A percentile compares a stretch with the other conserved stretches of the same genome.
These are phyloP conservation scores for Spizellomyces punctatus DNA, from an alignment of 192 early-diverging fungal species.

Conservation along the genomic window DNA sequence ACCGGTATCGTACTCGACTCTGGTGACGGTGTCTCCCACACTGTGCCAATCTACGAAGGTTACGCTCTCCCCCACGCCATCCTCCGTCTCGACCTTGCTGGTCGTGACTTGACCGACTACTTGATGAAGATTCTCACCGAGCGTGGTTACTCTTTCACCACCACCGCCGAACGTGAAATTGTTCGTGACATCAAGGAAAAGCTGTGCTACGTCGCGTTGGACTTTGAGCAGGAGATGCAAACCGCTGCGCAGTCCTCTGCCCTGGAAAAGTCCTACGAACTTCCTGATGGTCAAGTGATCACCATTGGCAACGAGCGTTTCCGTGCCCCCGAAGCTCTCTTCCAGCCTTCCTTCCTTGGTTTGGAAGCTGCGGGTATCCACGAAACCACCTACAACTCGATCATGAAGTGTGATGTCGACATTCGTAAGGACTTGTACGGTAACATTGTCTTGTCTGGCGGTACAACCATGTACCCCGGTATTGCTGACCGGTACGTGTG, in stretches of 20 bases:
- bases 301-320: constrained; percentile 65
- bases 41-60: constrained; percentile 67
- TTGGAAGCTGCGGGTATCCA: constrained; percentile 92
- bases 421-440: constrained; percentile 95
- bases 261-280: constrained; percentile 95
- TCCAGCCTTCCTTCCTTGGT: constrained; percentile 69
- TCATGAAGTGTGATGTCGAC: constrained; percentile 97
- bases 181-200: constrained; percentile 70
- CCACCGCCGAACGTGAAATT: constrained; percentile 62
- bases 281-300: constrained; percentile 81
- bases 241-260: constrained; percentile 89
- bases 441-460: constrained; percentile 96
- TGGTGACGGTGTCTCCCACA: constrained; percentile 67
- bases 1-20: constrained; percentile 65
- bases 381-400: constrained; percentile 95
- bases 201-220: constrained; percentile 93
- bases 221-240: constrained; percentile 98
- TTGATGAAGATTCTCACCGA: constrained; percentile 60
- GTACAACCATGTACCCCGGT: constrained; percentile 98
- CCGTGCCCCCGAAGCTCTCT: constrained; percentile 61
- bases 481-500: constrained; percentile 77
- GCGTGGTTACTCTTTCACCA: constrained; percentile 62
- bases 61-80: constrained; percentile 53
- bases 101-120: constrained; percentile 52
- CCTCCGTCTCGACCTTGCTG: constrained; percentile 60